These are phyloP conservation scores for Venustampulla echinocandica DNA, from an alignment of 495 filamentous ascomycete genomes.

Conservation along the genomic window DNA sequence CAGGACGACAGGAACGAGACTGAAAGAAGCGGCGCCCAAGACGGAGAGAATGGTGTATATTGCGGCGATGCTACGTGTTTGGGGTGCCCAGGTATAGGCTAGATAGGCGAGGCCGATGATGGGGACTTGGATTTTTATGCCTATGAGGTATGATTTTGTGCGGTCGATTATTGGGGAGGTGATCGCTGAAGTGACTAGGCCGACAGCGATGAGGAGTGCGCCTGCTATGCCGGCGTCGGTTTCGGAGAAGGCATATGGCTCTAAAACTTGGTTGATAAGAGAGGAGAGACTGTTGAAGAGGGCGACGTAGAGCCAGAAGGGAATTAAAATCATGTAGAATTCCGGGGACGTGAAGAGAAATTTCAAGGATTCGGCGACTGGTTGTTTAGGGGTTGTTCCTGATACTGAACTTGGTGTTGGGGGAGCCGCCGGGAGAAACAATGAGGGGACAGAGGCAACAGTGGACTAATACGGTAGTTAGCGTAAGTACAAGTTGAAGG, in stretches of 20 bases:
- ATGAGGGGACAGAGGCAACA: slow-evolving; percentile 62
- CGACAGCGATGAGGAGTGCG: slow-evolving; percentile 82
- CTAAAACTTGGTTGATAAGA: slow-evolving; percentile 81
- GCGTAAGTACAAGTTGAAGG: neutral
- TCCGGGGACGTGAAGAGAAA: slow-evolving; percentile 43
- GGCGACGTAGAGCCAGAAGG: slow-evolving; percentile 78
- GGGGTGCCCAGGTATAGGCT: slow-evolving; percentile 71
- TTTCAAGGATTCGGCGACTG: slow-evolving; percentile 42
- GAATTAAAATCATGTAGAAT: slow-evolving; percentile 68
- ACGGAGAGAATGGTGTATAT: slow-evolving; percentile 64
- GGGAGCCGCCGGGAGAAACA: slow-evolving; percentile 74
- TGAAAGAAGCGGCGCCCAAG: slow-evolving; percentile 74
- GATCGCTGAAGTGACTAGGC: slow-evolving; percentile 68
- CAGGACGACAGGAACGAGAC: slow-evolving; percentile 71
- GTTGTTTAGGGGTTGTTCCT: slow-evolving; percentile 35
- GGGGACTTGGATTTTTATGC: slow-evolving; percentile 69
- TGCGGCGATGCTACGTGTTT: slow-evolving; percentile 54
- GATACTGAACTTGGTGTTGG: slow-evolving; percentile 59
- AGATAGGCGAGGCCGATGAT: slow-evolving; percentile 67
- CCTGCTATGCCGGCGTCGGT: slow-evolving; percentile 83
- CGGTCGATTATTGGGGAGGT: slow-evolving; percentile 74
- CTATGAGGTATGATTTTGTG: slow-evolving; percentile 66
- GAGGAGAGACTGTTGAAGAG: slow-evolving; percentile 90
- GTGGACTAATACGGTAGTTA: slow-evolving; percentile 43
- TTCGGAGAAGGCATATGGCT: slow-evolving; percentile 71